Base-by-base conservation (phyloP, 352 stramenopile genomes). In the Pythium vanterpoolii region DNA sequence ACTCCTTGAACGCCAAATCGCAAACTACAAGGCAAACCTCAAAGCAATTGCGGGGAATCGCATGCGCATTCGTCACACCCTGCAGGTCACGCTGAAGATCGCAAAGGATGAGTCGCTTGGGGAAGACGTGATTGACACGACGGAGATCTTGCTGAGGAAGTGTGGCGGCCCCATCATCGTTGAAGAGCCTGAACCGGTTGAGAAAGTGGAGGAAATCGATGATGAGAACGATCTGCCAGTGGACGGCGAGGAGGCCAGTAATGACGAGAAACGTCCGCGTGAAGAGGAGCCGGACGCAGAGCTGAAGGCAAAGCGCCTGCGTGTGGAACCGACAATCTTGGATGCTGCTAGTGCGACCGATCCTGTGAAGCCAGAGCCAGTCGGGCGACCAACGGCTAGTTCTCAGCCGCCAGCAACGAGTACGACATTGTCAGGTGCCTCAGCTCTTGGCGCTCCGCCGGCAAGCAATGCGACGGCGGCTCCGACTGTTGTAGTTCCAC, bases 1-100 rank as follows among this genome's bases (percentile, higher is more conserved):
- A 10, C 68, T 89, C 9, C 85, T 89, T 43, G 77, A 87, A 52
- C 79, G 79, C n/a, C 79, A 89, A 51, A 75, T 89, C 43, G 69
- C 73, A 0, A 89, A 89, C 44, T 89, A 85, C 57, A 66, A 75
- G n/a, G 26, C 77, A 26, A 89, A 89, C 19, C 24, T 86, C 34
- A 62, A 69, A 28, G 50, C 60, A 1, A 86, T 89, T 63, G 67
- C 70, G n/a, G 54, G 63, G 40, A 77, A 79, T 30, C 79, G 79
- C 11, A 66, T 65, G 19, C 60, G 57, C 11, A 85, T 80, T 68
- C 66, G 77, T 11, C 80, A 72, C 34, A 87, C 76, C 8, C 55
- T 89, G 3, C 70, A 66, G 10, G 70, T 68, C 4, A 77, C 86
- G 21, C 49, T 89, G 24, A 82, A 86, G 59, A 87, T 89, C 21